Base-by-base conservation (phyloP, 2,329 filamentous ascomycete species). In the Xylaria sp. region DNA sequence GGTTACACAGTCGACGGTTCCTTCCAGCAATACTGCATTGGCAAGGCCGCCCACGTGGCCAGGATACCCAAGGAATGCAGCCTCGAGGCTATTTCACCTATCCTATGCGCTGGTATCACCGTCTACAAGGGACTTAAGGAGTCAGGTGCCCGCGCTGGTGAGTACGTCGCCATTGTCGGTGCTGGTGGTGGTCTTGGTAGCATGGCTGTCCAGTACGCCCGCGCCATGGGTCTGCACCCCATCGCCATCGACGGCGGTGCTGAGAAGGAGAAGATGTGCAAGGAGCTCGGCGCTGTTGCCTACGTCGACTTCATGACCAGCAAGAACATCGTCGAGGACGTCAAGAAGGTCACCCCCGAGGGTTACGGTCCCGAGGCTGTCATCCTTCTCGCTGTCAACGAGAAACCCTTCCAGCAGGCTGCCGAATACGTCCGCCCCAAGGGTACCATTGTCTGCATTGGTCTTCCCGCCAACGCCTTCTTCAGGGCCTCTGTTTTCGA, bases 351-450 rank as follows among this genome's bases (percentile, higher is more conserved):
- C 28, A 96, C 92, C 1, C 79, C 86, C 28, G 92, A 94, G 71
- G 92, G 92, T 19, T 84, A 92, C 15, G 94, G 94, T 55, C 93
- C 94, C 4, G 91, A 96, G 72, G 94, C 92, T 40, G 93, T 94
- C 65, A 83, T 97, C 69, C 84, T 97, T 46, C 87, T 97, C 64
- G 94, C 94, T 65, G 93, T 92, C 55, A 86, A 83, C 71, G 94
- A 97, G 85, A 92, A 90, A 83, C 94, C 94, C 57, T 97, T 97
- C 88, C 92, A 97, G 81, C 94, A 97, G 82, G 94, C 94, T 43
- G 88, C 92, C 50, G 89, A 86, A 78, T 97, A 97, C 79, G 89
- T 97, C 66, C 91, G 94, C 63, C 86, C 92, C 59, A 87, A 88
- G 64, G 94, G 94, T 63, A 85, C 87, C 40, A 91, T 97, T 73